These are phyloP conservation scores for Fusarium pseudocircinatum DNA, from an alignment of 2,329 filamentous ascomycete species.

Conservation along the genomic window DNA sequence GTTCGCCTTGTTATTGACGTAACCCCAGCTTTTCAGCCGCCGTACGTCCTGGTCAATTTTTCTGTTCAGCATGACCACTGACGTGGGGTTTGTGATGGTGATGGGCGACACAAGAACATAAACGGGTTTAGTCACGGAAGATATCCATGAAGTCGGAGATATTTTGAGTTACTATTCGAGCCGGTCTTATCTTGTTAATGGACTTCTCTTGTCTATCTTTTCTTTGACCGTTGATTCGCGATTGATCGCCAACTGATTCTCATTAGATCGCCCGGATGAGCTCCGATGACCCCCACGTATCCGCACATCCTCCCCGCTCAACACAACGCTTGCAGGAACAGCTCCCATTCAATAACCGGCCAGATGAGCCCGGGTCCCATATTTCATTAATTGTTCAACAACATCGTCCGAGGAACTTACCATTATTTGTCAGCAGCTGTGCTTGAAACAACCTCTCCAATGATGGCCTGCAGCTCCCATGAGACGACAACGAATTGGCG, in stretches of 20 bases:
- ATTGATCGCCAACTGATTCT: too few species aligned
- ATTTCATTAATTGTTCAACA: neutral
- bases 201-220: neutral
- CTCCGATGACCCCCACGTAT: neutral
- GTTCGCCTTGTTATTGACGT: neutral
- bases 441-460: neutral
- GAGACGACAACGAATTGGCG: neutral
- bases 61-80: neutral
- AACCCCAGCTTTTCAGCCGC: neutral
- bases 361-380: neutral
- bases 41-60: neutral
- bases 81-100: neutral
- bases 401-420: neutral
- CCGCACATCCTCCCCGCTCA: neutral
- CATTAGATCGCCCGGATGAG: neutral
- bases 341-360: neutral
- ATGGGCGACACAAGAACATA: neutral
- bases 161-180: neutral
- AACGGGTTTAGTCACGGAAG: neutral
- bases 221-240: neutral
- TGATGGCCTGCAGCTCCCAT: too few species aligned
- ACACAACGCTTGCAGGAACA: neutral
- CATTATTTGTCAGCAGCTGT: neutral
- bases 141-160: neutral
- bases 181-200: rapidly evolving